Evolutionary conservation across 2,329 filamentous ascomycete genomes (phyloP).

Genomic region (Cladosporium sp.): DNA sequence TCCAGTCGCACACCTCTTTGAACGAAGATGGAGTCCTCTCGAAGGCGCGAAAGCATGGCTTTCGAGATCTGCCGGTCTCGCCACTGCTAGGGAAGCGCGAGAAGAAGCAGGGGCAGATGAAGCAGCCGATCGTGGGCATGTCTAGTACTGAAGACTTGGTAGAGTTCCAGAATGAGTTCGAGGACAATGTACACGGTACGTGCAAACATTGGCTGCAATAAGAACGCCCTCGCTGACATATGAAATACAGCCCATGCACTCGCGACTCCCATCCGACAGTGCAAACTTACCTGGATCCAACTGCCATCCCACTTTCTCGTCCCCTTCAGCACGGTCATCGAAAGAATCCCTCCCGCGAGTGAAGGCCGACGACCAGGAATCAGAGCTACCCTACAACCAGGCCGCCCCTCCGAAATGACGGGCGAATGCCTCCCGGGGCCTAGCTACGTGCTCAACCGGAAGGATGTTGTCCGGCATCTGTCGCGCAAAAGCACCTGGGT

Average conservation of each 20-base stretch:
- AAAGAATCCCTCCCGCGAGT: slow-evolving; percentile 40
- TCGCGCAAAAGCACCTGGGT: slow-evolving; percentile 24
- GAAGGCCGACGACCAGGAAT: slow-evolving; percentile 21
- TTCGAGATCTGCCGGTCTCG: slow-evolving; percentile 39
- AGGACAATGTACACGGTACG: slow-evolving; percentile 59
- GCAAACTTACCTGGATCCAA: slow-evolving; percentile 41
- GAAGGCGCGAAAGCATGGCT: slow-evolving; percentile 30
- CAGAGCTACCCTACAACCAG: slow-evolving; percentile 3
- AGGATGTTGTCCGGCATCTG: slow-evolving; percentile 31
- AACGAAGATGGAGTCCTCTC: slow-evolving; percentile 29
- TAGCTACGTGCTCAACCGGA: slow-evolving; percentile 20
- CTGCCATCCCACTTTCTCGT: slow-evolving; percentile 60
- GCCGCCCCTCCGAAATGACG: slow-evolving; percentile 53
- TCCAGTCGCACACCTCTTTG: slow-evolving; percentile 16
- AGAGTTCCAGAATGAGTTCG: slow-evolving; percentile 53
- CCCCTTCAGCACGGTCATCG: slow-evolving; percentile 49
- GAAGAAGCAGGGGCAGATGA: slow-evolving; percentile 34
- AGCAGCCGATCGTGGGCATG: slow-evolving; percentile 15
- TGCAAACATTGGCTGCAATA: neutral
- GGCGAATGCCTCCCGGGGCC: slow-evolving; percentile 9
- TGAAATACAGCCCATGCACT: slow-evolving; percentile 52
- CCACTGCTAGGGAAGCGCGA: slow-evolving; percentile 36
- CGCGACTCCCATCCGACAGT: slow-evolving; percentile 53
- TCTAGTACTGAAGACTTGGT: slow-evolving; percentile 29
- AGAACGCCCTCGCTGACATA: no score